phyloP scores from a whole-genome alignment of 2,329 filamentous ascomycete genomes.

The Elsinoe australis region DNA sequence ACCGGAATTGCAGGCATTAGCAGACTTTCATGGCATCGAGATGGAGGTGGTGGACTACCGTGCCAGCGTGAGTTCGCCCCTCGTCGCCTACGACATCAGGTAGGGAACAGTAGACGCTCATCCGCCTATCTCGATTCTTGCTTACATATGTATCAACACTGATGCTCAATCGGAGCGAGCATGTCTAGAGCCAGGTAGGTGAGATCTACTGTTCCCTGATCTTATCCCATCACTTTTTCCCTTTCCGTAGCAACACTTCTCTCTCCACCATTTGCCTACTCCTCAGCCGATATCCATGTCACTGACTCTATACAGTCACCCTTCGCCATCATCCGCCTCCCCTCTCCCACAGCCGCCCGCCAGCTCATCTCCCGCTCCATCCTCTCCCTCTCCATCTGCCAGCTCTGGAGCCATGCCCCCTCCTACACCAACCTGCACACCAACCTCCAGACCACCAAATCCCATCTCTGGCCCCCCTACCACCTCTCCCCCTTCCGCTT shows the following conservation, averaged over 20 bases:
- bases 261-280: constrained; percentile 16
- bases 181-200: too few relatives aligned
- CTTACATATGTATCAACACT: background rate
- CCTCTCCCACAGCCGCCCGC: constrained; percentile 58
- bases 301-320: constrained; percentile 63
- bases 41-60: constrained; percentile 70
- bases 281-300: background rate
- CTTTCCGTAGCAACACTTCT: constrained; percentile 1
- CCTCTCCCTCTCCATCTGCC: constrained; percentile 73
- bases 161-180: too few relatives aligned
- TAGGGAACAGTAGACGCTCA: too few relatives aligned
- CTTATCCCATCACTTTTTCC: too few relatives aligned
- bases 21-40: constrained; percentile 57
- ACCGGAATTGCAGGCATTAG: constrained; percentile 75
- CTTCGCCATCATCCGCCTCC: constrained; percentile 68
- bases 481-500: constrained; percentile 68
- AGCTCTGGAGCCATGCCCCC: constrained; percentile 72
- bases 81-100: too few relatives aligned
- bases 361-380: constrained; percentile 68
- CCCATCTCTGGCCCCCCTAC: constrained; percentile 61
- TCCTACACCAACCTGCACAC: constrained; percentile 62
- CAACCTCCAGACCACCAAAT: constrained; percentile 52
- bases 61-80: constrained; percentile 62
- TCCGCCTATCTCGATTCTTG: too few relatives aligned
- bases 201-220: constrained; percentile 5